Evolutionary conservation across 2,329 filamentous ascomycete genomes (phyloP).

Genomic region (Xylariales sp.): DNA sequence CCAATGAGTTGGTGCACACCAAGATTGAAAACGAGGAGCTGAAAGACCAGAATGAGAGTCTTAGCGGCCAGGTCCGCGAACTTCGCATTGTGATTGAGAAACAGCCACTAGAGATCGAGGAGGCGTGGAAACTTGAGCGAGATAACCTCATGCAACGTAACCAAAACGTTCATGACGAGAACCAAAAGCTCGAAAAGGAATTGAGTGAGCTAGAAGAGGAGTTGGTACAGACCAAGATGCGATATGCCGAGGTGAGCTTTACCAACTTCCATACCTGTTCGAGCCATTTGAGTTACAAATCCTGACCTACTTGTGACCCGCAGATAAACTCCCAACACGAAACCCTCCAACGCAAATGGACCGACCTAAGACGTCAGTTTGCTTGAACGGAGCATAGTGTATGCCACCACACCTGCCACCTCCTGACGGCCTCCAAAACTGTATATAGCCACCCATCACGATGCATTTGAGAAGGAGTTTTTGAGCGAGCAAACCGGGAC

Average conservation of each 20-base stretch:
- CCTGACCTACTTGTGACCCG: no score
- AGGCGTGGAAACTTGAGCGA: conserved; percentile 76
- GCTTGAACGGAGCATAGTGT: conserved; percentile 22
- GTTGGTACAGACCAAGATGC: conserved; percentile 90
- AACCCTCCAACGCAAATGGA: conserved; percentile 71
- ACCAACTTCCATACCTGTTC: no score
- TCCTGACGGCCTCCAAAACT: no score
- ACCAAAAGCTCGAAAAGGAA: conserved; percentile 81
- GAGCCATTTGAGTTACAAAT: no score
- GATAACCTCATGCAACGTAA: conserved; percentile 91
- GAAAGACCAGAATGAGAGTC: conserved; percentile 81
- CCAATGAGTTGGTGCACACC: conserved; percentile 83
- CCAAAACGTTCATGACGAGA: conserved; percentile 90
- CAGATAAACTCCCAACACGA: conserved; percentile 71
- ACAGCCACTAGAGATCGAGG: conserved; percentile 85
- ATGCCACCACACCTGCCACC: conserved; percentile 1
- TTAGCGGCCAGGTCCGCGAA: conserved; percentile 81
- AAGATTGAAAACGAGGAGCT: conserved; percentile 93
- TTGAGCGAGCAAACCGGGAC: background rate
- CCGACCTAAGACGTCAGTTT: conserved; percentile 62
- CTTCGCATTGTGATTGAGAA: conserved; percentile 82
- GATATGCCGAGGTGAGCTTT: conserved; percentile 80
- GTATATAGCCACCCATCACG: background rate
- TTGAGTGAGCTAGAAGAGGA: conserved; percentile 89
- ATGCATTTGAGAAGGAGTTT: conserved; percentile 6